Evolutionary conservation across 768 basidiomycete genomes (phyloP).

Genomic region (Asterophora lycoperdoides): DNA sequence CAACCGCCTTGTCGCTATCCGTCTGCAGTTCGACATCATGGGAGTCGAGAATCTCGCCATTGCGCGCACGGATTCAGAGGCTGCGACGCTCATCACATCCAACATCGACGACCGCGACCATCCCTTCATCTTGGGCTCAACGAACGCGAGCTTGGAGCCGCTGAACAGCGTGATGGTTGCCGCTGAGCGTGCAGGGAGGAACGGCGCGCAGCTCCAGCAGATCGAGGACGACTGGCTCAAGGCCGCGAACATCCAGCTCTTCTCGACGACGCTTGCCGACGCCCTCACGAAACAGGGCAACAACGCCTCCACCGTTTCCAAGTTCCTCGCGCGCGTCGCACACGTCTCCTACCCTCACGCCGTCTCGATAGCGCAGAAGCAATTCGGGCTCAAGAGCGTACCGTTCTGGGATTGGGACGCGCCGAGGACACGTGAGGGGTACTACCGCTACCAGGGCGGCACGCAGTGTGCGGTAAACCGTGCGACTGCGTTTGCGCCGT

Average conservation of each 20-base stretch:
- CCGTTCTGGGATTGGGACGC: conserved; percentile 96
- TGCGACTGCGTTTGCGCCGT: conserved; percentile 88
- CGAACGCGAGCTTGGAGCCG: conserved; percentile 65
- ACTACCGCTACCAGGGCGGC: conserved; percentile 95
- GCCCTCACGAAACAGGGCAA: conserved; percentile 62
- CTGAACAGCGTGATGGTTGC: conserved; percentile 79
- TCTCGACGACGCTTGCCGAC: conserved; percentile 64
- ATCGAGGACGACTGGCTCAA: conserved; percentile 87
- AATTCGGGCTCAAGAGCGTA: conserved; percentile 66
- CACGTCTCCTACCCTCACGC: conserved; percentile 69
- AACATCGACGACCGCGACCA: conserved; percentile 99
- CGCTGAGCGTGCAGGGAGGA: conserved; percentile 78
- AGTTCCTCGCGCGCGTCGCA: conserved; percentile 60
- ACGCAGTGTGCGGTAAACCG: conserved; percentile 93
- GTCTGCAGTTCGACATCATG: conserved; percentile 98
- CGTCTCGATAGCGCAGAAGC: conserved; percentile 68
- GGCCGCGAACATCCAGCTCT: conserved; percentile 76
- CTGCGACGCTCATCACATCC: conserved; percentile 92
- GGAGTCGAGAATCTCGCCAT: conserved; percentile 93
- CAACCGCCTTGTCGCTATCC: conserved; percentile 95
- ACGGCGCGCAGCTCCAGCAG: conserved; percentile 75
- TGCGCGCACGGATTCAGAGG: conserved; percentile 95
- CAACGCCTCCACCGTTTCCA: conserved; percentile 43
- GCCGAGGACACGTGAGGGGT: conserved; percentile 92
- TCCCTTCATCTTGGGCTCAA: conserved; percentile 90